A percentile compares a stretch with the other conserved stretches of the same genome.
Conservation (phyloP, 495 filamentous ascomycete genomes). For the Xylaria nigripes region DNA sequence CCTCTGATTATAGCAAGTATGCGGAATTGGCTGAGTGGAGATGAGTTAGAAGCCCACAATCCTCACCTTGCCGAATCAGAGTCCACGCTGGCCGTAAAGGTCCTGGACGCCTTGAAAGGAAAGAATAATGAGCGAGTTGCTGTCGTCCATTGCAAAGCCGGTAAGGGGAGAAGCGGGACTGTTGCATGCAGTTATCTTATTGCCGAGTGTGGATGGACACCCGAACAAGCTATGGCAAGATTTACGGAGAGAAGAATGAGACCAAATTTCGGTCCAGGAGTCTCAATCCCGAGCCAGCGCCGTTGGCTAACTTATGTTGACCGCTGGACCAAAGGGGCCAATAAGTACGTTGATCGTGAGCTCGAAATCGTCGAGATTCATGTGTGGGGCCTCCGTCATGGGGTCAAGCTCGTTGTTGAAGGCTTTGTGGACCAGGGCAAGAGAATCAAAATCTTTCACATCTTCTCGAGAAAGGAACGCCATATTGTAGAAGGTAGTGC, state of each 20-base stretch:
- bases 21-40: slow-evolving; percentile 69
- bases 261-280: slow-evolving; percentile 74
- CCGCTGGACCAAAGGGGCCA: slow-evolving; percentile 63
- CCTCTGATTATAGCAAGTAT: slow-evolving; percentile 84
- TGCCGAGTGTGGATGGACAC: slow-evolving; percentile 77
- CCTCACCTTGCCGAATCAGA: slow-evolving; percentile 5
- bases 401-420: slow-evolving; percentile 79
- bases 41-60: slow-evolving; percentile 31
- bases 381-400: slow-evolving; percentile 79
- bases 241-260: slow-evolving; percentile 90
- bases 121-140: slow-evolving; percentile 51
- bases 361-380: slow-evolving; percentile 85
- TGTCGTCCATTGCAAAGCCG: slow-evolving; percentile 95
- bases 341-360: slow-evolving; percentile 72
- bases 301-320: slow-evolving; percentile 88
- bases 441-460: slow-evolving; percentile 75
- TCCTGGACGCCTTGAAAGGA: slow-evolving; percentile 16
- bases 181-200: slow-evolving; percentile 83
- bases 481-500: slow-evolving; percentile 57
- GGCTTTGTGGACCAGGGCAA: slow-evolving; percentile 82
- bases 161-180: slow-evolving; percentile 90
- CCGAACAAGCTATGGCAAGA: slow-evolving; percentile 64
- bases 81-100: slow-evolving; percentile 19
- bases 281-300: slow-evolving; percentile 89
- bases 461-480: slow-evolving; percentile 65